Conservation (phyloP, 768 basidiomycete species). For the Kwoniella sp. region DNA sequence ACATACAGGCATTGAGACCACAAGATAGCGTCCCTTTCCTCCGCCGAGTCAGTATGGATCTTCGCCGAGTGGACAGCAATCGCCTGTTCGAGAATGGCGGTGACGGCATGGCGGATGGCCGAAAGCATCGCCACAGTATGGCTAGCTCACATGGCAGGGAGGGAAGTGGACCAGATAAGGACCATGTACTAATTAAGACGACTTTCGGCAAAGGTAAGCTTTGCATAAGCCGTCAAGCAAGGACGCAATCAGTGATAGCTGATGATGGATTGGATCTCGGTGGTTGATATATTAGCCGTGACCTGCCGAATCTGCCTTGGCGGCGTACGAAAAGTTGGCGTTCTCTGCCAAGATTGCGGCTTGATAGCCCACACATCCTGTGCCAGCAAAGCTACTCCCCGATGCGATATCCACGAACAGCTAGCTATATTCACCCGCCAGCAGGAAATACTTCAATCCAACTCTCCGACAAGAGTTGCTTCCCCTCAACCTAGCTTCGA, state of each 20-base stretch:
- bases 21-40: slow-evolving; percentile 96
- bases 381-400: slow-evolving; percentile 21
- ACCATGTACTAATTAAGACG: slow-evolving; percentile 87
- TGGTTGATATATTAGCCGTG: slow-evolving; percentile 64
- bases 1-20: slow-evolving; percentile 69
- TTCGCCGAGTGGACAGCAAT: slow-evolving; percentile 68
- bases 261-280: background rate
- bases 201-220: slow-evolving; percentile 86
- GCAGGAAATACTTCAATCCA: slow-evolving; percentile 27
- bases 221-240: slow-evolving; percentile 2
- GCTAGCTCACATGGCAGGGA: slow-evolving; percentile 58
- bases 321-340: slow-evolving; percentile 80
- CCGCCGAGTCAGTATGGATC: slow-evolving; percentile 82
- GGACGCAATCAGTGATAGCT: background rate
- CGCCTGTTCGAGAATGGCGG: slow-evolving; percentile 29
- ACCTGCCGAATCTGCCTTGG: slow-evolving; percentile 79
- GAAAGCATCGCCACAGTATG: slow-evolving; percentile 29
- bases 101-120: slow-evolving; percentile 8
- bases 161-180: slow-evolving; percentile 54
- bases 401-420: slow-evolving; percentile 38
- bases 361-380: slow-evolving; percentile 73
- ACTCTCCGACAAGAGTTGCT: slow-evolving; percentile 22
- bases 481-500: slow-evolving; percentile 32
- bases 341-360: slow-evolving; percentile 85
- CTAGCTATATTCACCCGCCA: slow-evolving; percentile 28